Base-by-base conservation (phyloP, 176 grass and related monocot genomes). In the Rhynchospora pubera region DNA sequence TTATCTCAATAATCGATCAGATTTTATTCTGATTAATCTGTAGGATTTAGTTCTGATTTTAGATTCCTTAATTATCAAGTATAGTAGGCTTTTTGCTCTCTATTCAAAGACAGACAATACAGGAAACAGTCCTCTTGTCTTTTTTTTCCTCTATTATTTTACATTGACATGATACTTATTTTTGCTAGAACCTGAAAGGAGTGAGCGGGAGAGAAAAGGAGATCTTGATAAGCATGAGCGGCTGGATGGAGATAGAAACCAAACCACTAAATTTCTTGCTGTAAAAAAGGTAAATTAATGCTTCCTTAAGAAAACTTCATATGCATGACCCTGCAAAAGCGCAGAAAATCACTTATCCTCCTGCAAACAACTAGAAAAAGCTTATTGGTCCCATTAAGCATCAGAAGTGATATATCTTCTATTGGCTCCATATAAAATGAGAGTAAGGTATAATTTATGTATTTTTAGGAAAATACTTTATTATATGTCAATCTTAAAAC, bases 211-310 rank as follows among this genome's bases (percentile, higher is more conserved):
- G 86, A 98, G 95, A 76, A 98, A 98, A 87, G 95, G 95, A 69
- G 95, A 98, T 90, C 95, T 98, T 6, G 95, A 98, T 87, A 98
- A 73, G 78, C 92, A 94, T 18, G 95, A 98, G 74, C 83, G 95
- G 71, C 80, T 93, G 67, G 87, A 83, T 82, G 95, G 95, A 82
- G 90, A 93, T 21, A 92, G 90, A 91, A 98, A 98, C 87, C 87
- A 90, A 89, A 98, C 95, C 7, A 92, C 87, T 82, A 87, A 93
- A 71, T 87, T 85, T 88, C 88, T 98, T 46, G 90, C 92, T 83
- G 92, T 98, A 64, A 98, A 98, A 85, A 94, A 98, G 95, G 95
- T 93, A 83, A 10, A 34, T 67, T 58, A 6, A 12, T 88, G 32
- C 80, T 87, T 34, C 78, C 83, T 82, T 89, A 61, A 23, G 34